Percentiles rank a stretch among this genome's conserved stretches.
Evolutionary conservation across 2,329 filamentous ascomycete genomes (phyloP).

Genomic region (Colletotrichum liriopes): DNA sequence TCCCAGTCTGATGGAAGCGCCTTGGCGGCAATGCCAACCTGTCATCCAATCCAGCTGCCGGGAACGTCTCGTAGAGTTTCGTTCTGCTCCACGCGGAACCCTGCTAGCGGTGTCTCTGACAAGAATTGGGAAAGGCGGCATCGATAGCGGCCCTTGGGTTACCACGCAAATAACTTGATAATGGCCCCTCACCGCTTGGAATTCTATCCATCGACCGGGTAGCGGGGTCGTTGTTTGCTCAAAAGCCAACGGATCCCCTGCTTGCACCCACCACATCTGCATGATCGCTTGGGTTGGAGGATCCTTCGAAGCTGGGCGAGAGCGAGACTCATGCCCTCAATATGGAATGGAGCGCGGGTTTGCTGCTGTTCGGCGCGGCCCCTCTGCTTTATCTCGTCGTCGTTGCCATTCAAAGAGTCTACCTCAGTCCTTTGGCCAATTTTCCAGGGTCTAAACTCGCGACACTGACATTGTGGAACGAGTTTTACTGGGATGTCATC

Average conservation of each 20-base stretch:
- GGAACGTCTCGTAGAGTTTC: neutral
- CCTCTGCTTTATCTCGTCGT: neutral
- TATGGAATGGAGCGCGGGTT: conserved; percentile 7
- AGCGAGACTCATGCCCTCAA: neutral
- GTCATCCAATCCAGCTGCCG: conserved; percentile 3
- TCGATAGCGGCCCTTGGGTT: neutral
- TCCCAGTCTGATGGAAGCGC: neutral
- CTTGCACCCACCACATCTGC: neutral
- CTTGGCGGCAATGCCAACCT: neutral
- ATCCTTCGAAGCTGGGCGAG: neutral
- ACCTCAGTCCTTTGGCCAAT: conserved; percentile 14
- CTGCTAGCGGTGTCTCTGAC: conserved; percentile 12
- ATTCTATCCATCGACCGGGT: neutral
- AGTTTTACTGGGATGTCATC: conserved; percentile 54
- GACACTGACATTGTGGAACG: conserved; percentile 51
- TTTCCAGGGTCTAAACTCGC: conserved; percentile 51
- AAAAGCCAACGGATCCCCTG: too few species aligned
- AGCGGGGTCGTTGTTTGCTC: neutral
- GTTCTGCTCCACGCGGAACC: conserved; percentile 10
- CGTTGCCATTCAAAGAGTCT: conserved; percentile 9
- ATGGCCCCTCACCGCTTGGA: conserved; percentile 1
- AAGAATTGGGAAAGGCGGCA: neutral
- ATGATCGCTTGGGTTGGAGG: neutral
- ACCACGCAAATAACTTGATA: neutral
- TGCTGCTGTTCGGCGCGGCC: conserved; percentile 43